Base-by-base conservation (phyloP, 2,329 filamentous ascomycete species). In the Beauveria medogensis region DNA sequence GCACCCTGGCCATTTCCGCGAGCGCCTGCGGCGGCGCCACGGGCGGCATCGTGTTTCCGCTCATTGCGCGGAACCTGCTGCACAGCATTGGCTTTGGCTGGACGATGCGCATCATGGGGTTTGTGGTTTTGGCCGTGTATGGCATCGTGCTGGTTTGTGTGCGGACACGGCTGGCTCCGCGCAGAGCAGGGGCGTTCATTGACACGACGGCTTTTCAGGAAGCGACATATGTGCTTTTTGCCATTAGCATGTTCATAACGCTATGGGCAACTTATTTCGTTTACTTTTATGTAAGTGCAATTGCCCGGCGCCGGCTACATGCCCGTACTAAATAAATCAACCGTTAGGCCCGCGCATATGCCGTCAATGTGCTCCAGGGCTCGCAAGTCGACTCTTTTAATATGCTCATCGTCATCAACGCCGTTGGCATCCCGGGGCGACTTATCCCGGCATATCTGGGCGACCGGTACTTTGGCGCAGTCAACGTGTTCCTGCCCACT, bases 41-140 rank as follows among this genome's bases (percentile, higher is more conserved):
- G 0, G 87, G 87, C 1, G 86, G 86, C 0, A 73, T 88, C 24
- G 76, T 89, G 3, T 90, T 86, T 67, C 86, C 87, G 0, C 75
- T 82, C 2, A 77, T 84, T 20, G 76, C 81, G 1, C 75, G 79
- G 66, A 79, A 84, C 59, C 71, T 88, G 12, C 72, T 87, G 2
- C 82, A 84, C 0, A 75, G 74, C 20, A 72, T 88, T 3, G 86
- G 86, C 0, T 89, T 87, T 66, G 76, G 77, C 0, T 88, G 85
- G 84, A 86, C 86, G 0, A 78, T 87, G n/a, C 76, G 86, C 0
- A 78, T 81, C 0, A 77, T 87, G 63, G 86, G 81, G 0, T 80
- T 89, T 56, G 77, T 89, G 34, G 34, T 37, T 14, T 37, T 87
- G 2, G 77, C 72, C 0, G 74, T 67, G 0, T 72, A 77, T 0